These are phyloP conservation scores for Capronia epimyces DNA, from an alignment of 2,329 filamentous ascomycete genomes.

Conservation along the genomic window DNA sequence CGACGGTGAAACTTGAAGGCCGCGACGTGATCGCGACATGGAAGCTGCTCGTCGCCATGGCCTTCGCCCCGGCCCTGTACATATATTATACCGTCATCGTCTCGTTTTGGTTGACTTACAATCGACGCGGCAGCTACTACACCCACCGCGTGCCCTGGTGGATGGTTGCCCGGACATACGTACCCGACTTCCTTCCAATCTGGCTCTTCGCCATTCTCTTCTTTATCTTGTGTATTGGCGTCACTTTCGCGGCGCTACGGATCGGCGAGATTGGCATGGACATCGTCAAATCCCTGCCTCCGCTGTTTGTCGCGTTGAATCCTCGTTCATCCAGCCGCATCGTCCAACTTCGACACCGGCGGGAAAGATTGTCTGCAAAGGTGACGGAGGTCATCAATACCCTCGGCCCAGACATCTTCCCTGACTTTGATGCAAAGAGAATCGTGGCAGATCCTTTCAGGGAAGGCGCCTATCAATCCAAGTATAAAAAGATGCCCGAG, in stretches of 20 bases:
- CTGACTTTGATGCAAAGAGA: slow-evolving; percentile 80
- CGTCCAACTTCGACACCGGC: slow-evolving; percentile 65
- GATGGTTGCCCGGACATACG: slow-evolving; percentile 58
- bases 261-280: slow-evolving; percentile 99
- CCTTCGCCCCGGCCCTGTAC: slow-evolving; percentile 74
- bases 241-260: slow-evolving; percentile 87
- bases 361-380: slow-evolving; percentile 68
- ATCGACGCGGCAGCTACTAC: slow-evolving; percentile 75
- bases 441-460: slow-evolving; percentile 55
- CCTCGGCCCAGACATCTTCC: slow-evolving; percentile 89
- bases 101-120: slow-evolving; percentile 70
- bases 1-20: slow-evolving; percentile 81
- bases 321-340: slow-evolving; percentile 81
- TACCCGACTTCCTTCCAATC: slow-evolving; percentile 73
- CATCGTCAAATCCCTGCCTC: slow-evolving; percentile 88
- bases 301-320: slow-evolving; percentile 76
- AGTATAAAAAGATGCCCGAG: slow-evolving; percentile 25
- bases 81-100: slow-evolving; percentile 71
- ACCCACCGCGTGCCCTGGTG: slow-evolving; percentile 75
- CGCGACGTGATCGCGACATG: slow-evolving; percentile 89
- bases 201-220: slow-evolving; percentile 70
- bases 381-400: slow-evolving; percentile 93
- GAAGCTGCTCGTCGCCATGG: slow-evolving; percentile 85
- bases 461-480: slow-evolving; percentile 31
- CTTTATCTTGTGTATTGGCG: slow-evolving; percentile 73